Evolutionary conservation across 441 rosid species (phyloP).

Genomic region (Macaranga tanarius): DNA sequence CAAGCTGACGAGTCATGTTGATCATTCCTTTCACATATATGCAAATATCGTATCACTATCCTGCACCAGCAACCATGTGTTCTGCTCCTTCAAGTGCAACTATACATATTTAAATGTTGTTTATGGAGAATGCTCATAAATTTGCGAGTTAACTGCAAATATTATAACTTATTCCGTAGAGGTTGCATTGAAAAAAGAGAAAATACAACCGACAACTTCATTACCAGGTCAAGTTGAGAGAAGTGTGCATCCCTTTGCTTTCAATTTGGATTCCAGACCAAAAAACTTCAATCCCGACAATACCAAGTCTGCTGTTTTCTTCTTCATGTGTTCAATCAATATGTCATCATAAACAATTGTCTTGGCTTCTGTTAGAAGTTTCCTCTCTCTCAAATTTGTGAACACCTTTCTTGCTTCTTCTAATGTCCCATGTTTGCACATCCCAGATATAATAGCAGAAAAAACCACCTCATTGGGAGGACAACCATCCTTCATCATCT

Average conservation of each 20-base stretch:
- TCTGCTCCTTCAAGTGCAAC: not conserved
- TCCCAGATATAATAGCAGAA: constrained; percentile 69
- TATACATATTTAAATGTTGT: not conserved
- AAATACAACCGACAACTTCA: not conserved
- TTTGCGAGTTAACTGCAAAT: not conserved
- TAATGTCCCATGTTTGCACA: constrained; percentile 72
- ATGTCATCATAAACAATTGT: constrained; percentile 70
- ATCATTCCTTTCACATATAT: not conserved
- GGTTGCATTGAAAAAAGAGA: not conserved
- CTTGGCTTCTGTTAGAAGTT: constrained; percentile 60
- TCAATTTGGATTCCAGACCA: constrained; percentile 79
- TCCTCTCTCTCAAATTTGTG: constrained; percentile 47
- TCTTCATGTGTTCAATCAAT: constrained; percentile 72
- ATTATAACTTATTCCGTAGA: not conserved
- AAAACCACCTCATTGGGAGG: constrained; percentile 53
- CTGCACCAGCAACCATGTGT: not conserved
- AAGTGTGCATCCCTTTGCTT: constrained; percentile 60
- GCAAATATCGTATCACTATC: not conserved
- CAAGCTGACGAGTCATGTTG: not conserved
- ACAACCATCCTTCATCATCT: constrained; percentile 71
- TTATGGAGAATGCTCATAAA: not conserved
- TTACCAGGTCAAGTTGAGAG: constrained; percentile 38
- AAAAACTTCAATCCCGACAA: constrained; percentile 75
- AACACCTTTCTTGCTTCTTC: constrained; percentile 78
- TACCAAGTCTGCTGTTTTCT: constrained; percentile 80